These are phyloP conservation scores for Zygosaccharomyces sapae DNA, from an alignment of 1,139 yeast genomes.

Conservation along the genomic window DNA sequence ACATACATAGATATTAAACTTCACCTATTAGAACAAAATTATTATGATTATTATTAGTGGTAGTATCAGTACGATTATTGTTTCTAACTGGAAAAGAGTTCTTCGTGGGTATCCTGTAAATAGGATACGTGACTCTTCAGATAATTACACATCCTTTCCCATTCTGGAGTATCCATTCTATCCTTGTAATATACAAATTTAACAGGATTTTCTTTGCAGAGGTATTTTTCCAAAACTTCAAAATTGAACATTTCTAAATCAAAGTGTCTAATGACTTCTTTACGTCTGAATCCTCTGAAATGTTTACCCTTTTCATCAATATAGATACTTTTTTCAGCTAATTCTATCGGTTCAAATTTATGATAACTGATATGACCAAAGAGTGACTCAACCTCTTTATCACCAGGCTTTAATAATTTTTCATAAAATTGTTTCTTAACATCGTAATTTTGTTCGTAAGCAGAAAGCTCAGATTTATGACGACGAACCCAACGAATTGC, in stretches of 20 bases:
- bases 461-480: constrained; percentile 10
- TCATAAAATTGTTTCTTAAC: constrained; percentile 16
- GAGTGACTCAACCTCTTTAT: constrained; percentile 20
- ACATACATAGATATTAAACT: not conserved
- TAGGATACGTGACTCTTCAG: constrained; percentile 18
- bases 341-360: constrained; percentile 56
- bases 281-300: constrained; percentile 22
- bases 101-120: constrained; percentile 20
- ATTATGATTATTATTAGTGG: no score
- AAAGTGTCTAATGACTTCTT: constrained; percentile 13
- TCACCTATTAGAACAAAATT: no score
- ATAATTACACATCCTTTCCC: constrained; percentile 23
- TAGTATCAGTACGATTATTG: no score
- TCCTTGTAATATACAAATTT: constrained; percentile 18
- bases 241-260: constrained; percentile 27
- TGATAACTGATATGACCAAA: constrained; percentile 68
- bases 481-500: constrained; percentile 18
- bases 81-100: not conserved
- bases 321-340: constrained; percentile 43
- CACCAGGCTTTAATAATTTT: constrained; percentile 15
- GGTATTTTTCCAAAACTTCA: constrained; percentile 13
- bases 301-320: constrained; percentile 41
- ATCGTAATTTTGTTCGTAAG: constrained; percentile 18
- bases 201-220: constrained; percentile 18
- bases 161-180: constrained; percentile 11